Base-by-base conservation (phyloP, 495 filamentous ascomycete genomes). In the Neurospora terricola region DNA sequence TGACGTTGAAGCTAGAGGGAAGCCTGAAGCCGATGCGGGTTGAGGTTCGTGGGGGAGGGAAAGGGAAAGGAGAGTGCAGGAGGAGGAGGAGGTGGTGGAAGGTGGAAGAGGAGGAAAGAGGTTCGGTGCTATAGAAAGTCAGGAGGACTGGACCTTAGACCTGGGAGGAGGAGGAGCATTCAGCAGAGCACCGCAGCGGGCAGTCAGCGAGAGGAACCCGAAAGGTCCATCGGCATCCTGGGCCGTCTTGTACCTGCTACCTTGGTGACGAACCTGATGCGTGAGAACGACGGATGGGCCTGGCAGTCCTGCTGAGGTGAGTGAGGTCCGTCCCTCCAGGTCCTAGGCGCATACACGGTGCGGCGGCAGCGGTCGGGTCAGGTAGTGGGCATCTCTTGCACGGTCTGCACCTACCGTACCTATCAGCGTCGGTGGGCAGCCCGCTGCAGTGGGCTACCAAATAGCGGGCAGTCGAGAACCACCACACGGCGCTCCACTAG, bases 41-140 rank as follows among this genome's bases (percentile, higher is more conserved):
- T 34, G 54, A 62, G 54, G 14, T 62, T 62, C 54, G 54, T 18
- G 69, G 62, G 68, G 68, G 27, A 69, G 5, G 38, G 11, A 70
- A 69, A 72, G 70, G 72, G 73, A 69, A 78, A 78, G 79, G 77
- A 77, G 76, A 73, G 77, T 77, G 75, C 76, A 74, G 72, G 77
- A 77, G 75, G 73, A 78, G 73, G 71, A 73, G 72, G 70, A 73
- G 72, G 69, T 54, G 45, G 48, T 59, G 48, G 45, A 54, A 54
- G 45, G 45, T 54, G 45, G 48, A 59, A 59, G 48, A 14, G 48
- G 54, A 62, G 54, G 48, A 62, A 62, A 62, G 54, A 62, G 54
- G 54, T 62, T 34, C 54, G 27, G 27, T 62, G 54, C 54, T 62
- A 62, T 30, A 62, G 54, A 14, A 62, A 34, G 54, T 62, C 27